Evolutionary conservation across 352 stramenopile species (phyloP).

Genomic region (Elongisporangium prolatum): DNA sequence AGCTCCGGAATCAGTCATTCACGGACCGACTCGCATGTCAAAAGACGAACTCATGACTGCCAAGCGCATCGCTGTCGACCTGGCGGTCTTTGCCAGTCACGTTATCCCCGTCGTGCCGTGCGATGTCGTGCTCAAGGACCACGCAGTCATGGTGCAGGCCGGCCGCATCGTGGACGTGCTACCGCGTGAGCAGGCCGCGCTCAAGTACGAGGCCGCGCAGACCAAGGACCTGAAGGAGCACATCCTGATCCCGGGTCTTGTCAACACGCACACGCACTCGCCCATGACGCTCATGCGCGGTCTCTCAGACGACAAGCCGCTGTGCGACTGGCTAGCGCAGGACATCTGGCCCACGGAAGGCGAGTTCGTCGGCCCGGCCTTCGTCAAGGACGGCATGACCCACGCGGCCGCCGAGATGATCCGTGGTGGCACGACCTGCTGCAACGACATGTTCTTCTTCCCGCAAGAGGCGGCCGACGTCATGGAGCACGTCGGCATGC

Average conservation of each 20-base stretch:
- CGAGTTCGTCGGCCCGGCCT: conserved; percentile 67
- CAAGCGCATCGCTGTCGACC: conserved; percentile 38
- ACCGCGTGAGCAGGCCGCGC: conserved; percentile 39
- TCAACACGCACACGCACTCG: conserved; percentile 87
- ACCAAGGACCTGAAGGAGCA: conserved; percentile 50
- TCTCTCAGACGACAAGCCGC: conserved; percentile 81
- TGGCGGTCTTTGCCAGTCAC: conserved; percentile 72
- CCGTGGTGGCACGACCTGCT: conserved; percentile 83
- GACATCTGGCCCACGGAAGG: conserved; percentile 86
- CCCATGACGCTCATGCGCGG: conserved; percentile 84
- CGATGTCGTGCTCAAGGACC: conserved; percentile 63
- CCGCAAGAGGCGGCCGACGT: conserved; percentile 44
- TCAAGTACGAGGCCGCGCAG: conserved; percentile 38
- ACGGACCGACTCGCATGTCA: neutral
- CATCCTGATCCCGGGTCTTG: conserved; percentile 80
- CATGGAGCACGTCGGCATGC: conserved; percentile 62
- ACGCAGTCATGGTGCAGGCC: conserved; percentile 68
- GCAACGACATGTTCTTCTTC: conserved; percentile 93
- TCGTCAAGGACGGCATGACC: conserved; percentile 65
- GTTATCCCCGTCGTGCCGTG: conserved; percentile 79
- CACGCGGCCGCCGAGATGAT: conserved; percentile 88
- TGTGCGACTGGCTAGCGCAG: conserved; percentile 79
- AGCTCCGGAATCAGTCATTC: neutral
- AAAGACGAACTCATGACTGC: neutral
- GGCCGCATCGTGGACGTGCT: conserved; percentile 76